phyloP scores from a whole-genome alignment of 1,139 yeast species.

The Schwanniomyces etchellsii region DNA sequence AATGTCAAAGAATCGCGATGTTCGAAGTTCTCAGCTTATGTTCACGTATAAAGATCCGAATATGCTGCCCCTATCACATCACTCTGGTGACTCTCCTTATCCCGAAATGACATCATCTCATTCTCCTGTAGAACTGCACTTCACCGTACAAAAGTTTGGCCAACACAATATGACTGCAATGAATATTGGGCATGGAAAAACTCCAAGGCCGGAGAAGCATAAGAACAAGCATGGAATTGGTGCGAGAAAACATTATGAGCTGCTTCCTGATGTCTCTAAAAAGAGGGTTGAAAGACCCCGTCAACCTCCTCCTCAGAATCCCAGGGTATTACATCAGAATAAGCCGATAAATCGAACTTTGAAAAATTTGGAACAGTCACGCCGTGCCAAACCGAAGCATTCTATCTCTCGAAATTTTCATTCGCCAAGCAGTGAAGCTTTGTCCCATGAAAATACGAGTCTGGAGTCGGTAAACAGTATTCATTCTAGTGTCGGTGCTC shows the following conservation, averaged over 20 bases:
- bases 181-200: not conserved
- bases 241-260: not conserved
- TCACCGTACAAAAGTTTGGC: not conserved
- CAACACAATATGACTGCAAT: not conserved
- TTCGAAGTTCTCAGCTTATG: conserved; percentile 15
- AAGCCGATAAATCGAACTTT: too few species aligned
- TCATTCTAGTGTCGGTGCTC: too few species aligned
- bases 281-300: not conserved
- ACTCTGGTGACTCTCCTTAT: conserved; percentile 17
- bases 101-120: conserved; percentile 9
- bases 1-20: not conserved
- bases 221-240: not conserved
- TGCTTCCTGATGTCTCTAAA: not conserved
- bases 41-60: conserved; percentile 26
- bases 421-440: too few species aligned
- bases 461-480: too few species aligned
- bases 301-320: not conserved
- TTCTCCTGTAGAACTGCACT: not conserved
- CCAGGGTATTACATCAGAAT: too few species aligned
- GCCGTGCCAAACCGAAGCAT: too few species aligned
- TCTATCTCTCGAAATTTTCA: too few species aligned
- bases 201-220: not conserved
- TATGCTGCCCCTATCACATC: conserved; percentile 7
- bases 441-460: too few species aligned
- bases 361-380: too few species aligned